A percentile compares a stretch with the other conserved stretches of the same genome.
Conservation (phyloP, 2,329 filamentous ascomycete species). For the Trichoderma cornu-damae region DNA sequence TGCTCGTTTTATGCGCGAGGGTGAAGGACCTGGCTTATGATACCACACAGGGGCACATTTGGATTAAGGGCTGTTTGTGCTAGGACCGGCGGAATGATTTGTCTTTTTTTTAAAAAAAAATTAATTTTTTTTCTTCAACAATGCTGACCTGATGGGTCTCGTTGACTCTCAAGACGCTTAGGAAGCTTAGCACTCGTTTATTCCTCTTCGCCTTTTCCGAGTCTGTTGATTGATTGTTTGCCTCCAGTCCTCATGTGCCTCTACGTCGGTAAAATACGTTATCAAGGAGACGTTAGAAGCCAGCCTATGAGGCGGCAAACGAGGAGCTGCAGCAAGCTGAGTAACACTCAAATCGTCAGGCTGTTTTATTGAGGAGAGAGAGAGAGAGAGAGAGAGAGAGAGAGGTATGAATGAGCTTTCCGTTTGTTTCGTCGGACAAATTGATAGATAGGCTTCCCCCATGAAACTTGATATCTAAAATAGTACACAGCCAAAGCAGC, state of each 20-base stretch:
- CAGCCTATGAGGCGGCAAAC: slow-evolving; percentile 22
- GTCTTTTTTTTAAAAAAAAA: slow-evolving; percentile 3
- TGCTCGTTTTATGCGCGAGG: slow-evolving; percentile 27
- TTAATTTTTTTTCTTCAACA: slow-evolving; percentile 16
- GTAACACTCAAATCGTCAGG: slow-evolving; percentile 22
- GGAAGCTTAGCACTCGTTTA: not conserved
- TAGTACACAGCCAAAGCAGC: slow-evolving; percentile 41
- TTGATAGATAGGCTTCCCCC: slow-evolving; percentile 43
- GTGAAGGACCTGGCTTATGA: slow-evolving; percentile 2
- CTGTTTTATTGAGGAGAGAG: no score
- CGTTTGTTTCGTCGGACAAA: slow-evolving; percentile 36
- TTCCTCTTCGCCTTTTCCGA: not conserved
- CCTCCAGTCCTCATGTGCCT: slow-evolving; percentile 15
- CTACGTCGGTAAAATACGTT: slow-evolving; percentile 3
- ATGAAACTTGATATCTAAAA: slow-evolving; percentile 46
- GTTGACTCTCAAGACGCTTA: slow-evolving; percentile 30
- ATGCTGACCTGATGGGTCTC: slow-evolving; percentile 31
- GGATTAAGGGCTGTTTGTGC: not conserved
- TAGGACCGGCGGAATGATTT: slow-evolving; percentile 2
- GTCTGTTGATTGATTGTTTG: not conserved
- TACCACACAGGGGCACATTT: slow-evolving; percentile 12
- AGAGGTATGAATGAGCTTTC: no score
- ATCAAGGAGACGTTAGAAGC: slow-evolving; percentile 10
- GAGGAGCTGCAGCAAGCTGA: slow-evolving; percentile 23
- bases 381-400: no score